Base-by-base conservation (phyloP, 495 filamentous ascomycete genomes). In the Darksidea phi region DNA sequence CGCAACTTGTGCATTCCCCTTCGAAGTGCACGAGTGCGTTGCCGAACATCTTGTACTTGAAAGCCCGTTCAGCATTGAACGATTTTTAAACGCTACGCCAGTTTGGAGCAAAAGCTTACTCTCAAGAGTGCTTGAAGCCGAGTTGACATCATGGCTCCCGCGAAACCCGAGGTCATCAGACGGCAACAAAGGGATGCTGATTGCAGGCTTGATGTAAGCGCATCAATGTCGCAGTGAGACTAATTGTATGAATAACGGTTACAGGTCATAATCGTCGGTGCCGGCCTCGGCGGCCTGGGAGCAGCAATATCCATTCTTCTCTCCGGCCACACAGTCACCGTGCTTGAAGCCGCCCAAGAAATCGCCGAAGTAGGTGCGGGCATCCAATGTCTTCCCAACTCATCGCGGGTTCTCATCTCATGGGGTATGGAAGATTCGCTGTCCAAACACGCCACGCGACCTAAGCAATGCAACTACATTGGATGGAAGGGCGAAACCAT, bases 221-320 rank as follows among this genome's bases (percentile, higher is more conserved):
- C 7, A 13, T 37, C 18, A 12, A 24, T 57, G 46, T 21, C n/a
- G 13, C 17, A 3, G 43, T 32, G 7, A 17, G n/a, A 2, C 10
- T 21, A 17, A 11, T 32, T 18, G 23, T 17, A 11, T 28, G 1
- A 28, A 37, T 45, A 10, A 56, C 37, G 10, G 17, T 34, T 54
- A 24, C 45, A 82, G 71, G 70, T 81, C 25, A 77, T 85, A 18
- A 78, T 90, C 2, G 75, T 87, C 20, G 87, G 87, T 17, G 87
- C 84, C 7, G 87, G 87, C 17, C 78, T 90, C n/a, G 80, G 81
- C 38, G 87, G 87, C 4, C 77, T 90, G 18, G 80, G 79, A 15
- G 79, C 85, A 0, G 86, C 86, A 5, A 86, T 89, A 62, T 75
- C 82, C 11, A 74, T 79, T 61, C 75, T 79, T 6, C 76, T 83